Conservation (phyloP, 495 filamentous ascomycete species). For the Xylaria acuta region DNA sequence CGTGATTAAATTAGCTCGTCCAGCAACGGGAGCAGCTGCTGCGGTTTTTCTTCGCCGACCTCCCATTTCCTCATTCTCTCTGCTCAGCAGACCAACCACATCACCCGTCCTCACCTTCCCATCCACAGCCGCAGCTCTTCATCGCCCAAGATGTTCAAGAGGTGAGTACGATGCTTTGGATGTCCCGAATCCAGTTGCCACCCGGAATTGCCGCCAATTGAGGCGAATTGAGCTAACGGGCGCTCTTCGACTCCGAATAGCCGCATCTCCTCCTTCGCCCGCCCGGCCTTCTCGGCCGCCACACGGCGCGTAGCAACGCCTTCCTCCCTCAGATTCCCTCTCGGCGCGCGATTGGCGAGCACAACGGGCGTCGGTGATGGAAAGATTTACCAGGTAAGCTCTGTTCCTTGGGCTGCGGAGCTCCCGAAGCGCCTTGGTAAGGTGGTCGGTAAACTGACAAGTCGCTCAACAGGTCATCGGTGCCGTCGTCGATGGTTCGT, state of each 20-base stretch:
- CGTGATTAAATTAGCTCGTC: constrained; percentile 27
- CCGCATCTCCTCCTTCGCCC: constrained; percentile 81
- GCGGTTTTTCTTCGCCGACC: constrained; percentile 40
- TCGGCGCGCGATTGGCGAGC: constrained; percentile 73
- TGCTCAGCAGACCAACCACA: constrained; percentile 38
- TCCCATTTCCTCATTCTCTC: constrained; percentile 42
- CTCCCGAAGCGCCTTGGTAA: constrained; percentile 10
- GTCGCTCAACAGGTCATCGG: constrained; percentile 62
- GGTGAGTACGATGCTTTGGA: constrained; percentile 61
- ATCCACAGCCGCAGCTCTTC: constrained; percentile 55
- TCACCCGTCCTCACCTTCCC: constrained; percentile 50
- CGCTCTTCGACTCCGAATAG: constrained; percentile 53
- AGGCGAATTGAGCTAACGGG: constrained; percentile 53
- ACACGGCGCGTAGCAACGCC: constrained; percentile 73
- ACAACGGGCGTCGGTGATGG: constrained; percentile 65
- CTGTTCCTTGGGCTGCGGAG: constrained; percentile 9
- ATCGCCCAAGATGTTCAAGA: constrained; percentile 85
- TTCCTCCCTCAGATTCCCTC: constrained; percentile 64
- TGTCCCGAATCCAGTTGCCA: constrained; percentile 22
- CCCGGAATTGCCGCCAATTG: constrained; percentile 17
- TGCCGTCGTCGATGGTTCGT: constrained; percentile 79
- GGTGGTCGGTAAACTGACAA: constrained; percentile 49
- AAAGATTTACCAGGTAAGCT: constrained; percentile 81
- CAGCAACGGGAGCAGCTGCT: constrained; percentile 23
- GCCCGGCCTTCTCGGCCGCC: constrained; percentile 70